Evolutionary conservation across 345 rosid species (phyloP).

Genomic region (Brassica carinata): DNA sequence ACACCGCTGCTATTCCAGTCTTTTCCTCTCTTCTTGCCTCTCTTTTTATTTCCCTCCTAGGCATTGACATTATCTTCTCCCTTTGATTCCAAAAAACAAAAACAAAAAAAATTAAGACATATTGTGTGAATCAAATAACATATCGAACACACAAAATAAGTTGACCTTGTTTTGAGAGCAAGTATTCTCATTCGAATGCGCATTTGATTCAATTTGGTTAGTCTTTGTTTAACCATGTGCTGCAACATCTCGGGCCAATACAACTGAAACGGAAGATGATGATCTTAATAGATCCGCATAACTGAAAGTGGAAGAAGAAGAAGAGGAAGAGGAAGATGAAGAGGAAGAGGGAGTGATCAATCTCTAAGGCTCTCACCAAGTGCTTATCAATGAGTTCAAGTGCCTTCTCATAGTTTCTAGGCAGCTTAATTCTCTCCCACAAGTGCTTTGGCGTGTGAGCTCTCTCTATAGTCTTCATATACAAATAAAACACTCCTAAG

Average conservation of each 20-base stretch:
- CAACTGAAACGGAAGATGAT: slow-evolving; percentile 44
- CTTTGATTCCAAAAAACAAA: slow-evolving; percentile 37
- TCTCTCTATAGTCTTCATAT: slow-evolving; percentile 91
- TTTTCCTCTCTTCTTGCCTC: slow-evolving; percentile 84
- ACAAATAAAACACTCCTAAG: slow-evolving; percentile 82
- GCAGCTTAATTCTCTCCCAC: too few species aligned
- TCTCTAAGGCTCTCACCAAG: too few species aligned
- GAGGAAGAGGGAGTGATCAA: background rate
- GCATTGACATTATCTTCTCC: slow-evolving; percentile 70
- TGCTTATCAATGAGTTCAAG: too few species aligned
- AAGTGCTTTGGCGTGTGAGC: slow-evolving; percentile 79
- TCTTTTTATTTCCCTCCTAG: slow-evolving; percentile 66
- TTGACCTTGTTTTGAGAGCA: slow-evolving; percentile 76
- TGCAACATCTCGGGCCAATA: slow-evolving; percentile 89
- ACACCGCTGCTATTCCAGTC: slow-evolving; percentile 75
- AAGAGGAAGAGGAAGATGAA: too few species aligned
- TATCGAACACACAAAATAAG: too few species aligned
- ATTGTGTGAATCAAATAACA: too few species aligned
- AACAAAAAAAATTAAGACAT: background rate
- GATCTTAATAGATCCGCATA: too few species aligned
- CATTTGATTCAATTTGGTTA: slow-evolving; percentile 98
- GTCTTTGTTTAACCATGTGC: slow-evolving; percentile 84
- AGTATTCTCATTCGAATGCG: slow-evolving; percentile 96
- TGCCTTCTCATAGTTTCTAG: too few species aligned
- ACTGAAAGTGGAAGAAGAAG: too few species aligned